Base-by-base conservation (phyloP, 2,329 filamentous ascomycete genomes). In the Onygenales sp. region DNA sequence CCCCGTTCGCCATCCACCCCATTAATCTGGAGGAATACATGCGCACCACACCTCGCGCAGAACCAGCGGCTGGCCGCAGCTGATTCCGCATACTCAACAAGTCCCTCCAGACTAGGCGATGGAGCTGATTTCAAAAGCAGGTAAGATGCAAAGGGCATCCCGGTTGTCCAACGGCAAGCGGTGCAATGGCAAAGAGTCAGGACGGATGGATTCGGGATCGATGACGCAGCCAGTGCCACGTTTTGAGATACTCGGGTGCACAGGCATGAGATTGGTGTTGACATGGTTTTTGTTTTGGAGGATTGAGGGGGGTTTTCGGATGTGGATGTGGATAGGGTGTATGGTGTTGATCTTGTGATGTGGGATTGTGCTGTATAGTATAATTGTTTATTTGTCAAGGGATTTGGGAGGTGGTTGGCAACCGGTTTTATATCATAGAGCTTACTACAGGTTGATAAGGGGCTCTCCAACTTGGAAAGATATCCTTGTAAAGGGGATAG, bases 101-200 rank as follows among this genome's bases (percentile, higher is more conserved):
- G 66, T 6, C 62, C 59, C 11, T 65, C 56, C 33, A 74, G 58
- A 2, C 63, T 58, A 1, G 64, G 46, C 32, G 71, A 69, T 31
- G 61, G 59, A 21, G 63, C 17, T 27, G 9, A 51, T 8, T 70
- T 68, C 17, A 80, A 61, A 9, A 62, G 58, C 27, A 74, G 66
- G 53, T 74, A 73, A n/a, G 72, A 73, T 21, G 68, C 66, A 52
- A 67, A 74, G 7, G 79, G 65, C 9, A 74, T 65, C 17, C 79
- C 79, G 14, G 74, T 75, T 33, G 70, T 67, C 45, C 68, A 68
- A 13, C 78, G 73, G 62, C 78, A 82, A 31, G 64, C 69, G 54
- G 65, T 63, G 67, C 79, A 82, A 59, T 81, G 75, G 62, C 79
- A 82, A 56, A 81, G 56, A 49, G 66, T 57, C n/a, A 67, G 60